phyloP scores from a whole-genome alignment of 345 rosid species.

The Draba incana region DNA sequence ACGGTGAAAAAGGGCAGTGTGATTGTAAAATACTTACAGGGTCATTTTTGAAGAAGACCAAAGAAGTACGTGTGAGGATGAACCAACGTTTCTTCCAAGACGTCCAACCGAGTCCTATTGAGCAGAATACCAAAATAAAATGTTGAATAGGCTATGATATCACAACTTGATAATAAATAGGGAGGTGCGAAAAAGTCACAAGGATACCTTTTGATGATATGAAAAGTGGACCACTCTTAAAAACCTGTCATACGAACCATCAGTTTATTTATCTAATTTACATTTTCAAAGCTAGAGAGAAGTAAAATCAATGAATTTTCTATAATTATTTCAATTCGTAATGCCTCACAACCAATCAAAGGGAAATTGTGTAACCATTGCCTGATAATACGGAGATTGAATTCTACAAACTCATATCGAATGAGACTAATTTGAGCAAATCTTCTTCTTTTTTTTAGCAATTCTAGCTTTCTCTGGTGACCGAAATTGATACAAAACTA shows the following conservation, averaged over 20 bases:
- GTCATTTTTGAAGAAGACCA: constrained; percentile 98
- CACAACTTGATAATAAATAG: constrained; percentile 10
- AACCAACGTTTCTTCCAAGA: constrained; percentile 99
- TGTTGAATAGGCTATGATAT: constrained; percentile 12
- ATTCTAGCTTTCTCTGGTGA: background rate
- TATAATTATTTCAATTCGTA: background rate
- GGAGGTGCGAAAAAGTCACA: constrained; percentile 15
- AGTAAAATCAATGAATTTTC: background rate
- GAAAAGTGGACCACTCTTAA: constrained; percentile 96
- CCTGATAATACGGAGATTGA: background rate
- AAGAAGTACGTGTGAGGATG: constrained; percentile 91
- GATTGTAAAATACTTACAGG: constrained; percentile 68
- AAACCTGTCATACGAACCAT: constrained; percentile 60
- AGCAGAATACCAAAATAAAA: constrained; percentile 19
- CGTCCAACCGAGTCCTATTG: constrained; percentile 96
- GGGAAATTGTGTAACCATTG: constrained; percentile 12
- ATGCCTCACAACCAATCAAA: background rate
- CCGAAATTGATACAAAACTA: background rate
- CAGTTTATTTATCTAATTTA: constrained; percentile 7
- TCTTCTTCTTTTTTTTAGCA: background rate
- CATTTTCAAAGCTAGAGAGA: constrained; percentile 10
- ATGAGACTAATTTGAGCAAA: constrained; percentile 6
- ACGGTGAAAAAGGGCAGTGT: background rate
- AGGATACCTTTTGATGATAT: constrained; percentile 95
- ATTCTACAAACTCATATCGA: constrained; percentile 23